Conservation (phyloP, 129 eudicot genomes). For the Flaveria trinervia region DNA sequence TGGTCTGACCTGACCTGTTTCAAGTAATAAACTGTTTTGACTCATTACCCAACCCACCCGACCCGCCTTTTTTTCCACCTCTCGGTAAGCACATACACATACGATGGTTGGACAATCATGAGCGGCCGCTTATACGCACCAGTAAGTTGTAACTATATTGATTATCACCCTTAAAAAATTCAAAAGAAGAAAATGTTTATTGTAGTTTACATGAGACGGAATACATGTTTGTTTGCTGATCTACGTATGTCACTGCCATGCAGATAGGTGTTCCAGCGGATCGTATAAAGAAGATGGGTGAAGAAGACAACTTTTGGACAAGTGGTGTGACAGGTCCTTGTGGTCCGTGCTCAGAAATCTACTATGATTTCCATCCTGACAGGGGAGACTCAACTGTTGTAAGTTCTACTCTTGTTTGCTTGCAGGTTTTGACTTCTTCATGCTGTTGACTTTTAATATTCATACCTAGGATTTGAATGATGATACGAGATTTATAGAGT, state of each 20-base stretch:
- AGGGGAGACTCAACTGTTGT: constrained; percentile 66
- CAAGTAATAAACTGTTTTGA: too few species aligned
- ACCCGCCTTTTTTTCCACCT: too few species aligned
- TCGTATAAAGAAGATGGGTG: constrained; percentile 91
- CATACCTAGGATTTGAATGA: constrained; percentile 79
- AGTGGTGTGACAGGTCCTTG: constrained; percentile 98
- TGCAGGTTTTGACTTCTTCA: not conserved
- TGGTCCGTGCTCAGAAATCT: constrained; percentile 98
- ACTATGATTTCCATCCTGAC: constrained; percentile 89
- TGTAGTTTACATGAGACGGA: constrained; percentile 4
- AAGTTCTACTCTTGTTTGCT: constrained; percentile 34
- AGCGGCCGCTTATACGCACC: too few species aligned
- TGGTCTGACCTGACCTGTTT: too few species aligned
- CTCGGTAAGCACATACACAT: too few species aligned
- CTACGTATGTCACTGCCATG: constrained; percentile 19
- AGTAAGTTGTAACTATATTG: not conserved
- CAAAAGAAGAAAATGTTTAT: not conserved
- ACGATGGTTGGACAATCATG: too few species aligned
- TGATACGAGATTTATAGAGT: constrained; percentile 93
- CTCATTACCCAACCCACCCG: too few species aligned
- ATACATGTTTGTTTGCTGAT: not conserved
- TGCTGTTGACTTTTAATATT: constrained; percentile 18
- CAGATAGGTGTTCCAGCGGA: constrained; percentile 83
- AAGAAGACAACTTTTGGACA: constrained; percentile 97
- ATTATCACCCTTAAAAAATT: not conserved